A percentile compares a stretch with the other conserved stretches of the same genome.
Conservation (phyloP, 257 asterid genomes). For the Forsythia viridissima region DNA sequence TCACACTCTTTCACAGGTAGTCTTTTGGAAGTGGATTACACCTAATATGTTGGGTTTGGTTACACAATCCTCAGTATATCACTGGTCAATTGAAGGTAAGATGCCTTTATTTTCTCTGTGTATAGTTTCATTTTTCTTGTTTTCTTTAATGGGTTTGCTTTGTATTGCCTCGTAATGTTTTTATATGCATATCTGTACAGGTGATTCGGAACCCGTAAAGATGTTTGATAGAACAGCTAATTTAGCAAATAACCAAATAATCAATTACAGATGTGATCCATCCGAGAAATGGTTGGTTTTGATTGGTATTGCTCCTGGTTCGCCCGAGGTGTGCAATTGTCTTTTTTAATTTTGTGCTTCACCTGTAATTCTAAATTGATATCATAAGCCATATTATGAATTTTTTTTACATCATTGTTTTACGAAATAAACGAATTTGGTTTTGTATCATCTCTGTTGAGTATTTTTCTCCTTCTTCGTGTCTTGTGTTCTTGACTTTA, state of each 20-base stretch:
- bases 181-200: slow-evolving; percentile 39
- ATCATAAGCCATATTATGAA: too few relatives aligned
- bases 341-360: background rate
- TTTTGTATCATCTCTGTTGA: too few relatives aligned
- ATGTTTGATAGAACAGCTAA: slow-evolving; percentile 96
- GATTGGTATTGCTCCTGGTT: slow-evolving; percentile 97
- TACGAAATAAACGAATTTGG: background rate
- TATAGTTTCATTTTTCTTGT: slow-evolving; percentile 4
- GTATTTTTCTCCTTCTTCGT: too few relatives aligned
- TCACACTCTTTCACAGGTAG: slow-evolving; percentile 56
- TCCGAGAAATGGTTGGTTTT: slow-evolving; percentile 98
- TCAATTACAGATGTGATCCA: slow-evolving; percentile 93
- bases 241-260: slow-evolving; percentile 85
- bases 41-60: slow-evolving; percentile 94
- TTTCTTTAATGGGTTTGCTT: slow-evolving; percentile 5
- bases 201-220: slow-evolving; percentile 91
- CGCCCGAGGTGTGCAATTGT: slow-evolving; percentile 74
- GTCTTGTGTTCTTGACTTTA: too few relatives aligned
- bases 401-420: background rate
- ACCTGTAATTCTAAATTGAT: background rate
- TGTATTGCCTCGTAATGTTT: background rate
- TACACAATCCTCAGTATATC: slow-evolving; percentile 87
- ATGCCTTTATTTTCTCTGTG: background rate
- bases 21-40: slow-evolving; percentile 97
- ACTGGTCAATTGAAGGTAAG: slow-evolving; percentile 92